Evolutionary conservation across 257 asterid species (phyloP), one percentile per base, ranked within the genome.

Genomic region (Petunia axillaris): DNA sequence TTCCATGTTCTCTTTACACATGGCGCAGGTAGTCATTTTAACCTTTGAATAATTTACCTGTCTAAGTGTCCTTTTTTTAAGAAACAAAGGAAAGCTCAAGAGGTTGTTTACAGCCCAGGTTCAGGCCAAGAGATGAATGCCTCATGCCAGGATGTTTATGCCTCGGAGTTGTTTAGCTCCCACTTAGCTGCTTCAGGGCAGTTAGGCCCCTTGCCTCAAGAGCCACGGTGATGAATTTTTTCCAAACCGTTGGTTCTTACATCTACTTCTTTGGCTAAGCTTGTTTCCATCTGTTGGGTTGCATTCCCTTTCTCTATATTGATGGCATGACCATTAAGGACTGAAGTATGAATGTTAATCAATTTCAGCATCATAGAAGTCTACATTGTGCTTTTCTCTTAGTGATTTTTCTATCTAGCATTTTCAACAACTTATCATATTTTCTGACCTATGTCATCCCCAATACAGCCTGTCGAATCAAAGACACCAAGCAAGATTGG

Each of bases 401-500:
- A 2, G 8, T 70, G 16, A 70, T 70, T 44, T 44, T 15, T 2
- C 76, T 70, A 41, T 4, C 46, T 14, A 70, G 2, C 46, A 48
- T 1, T 25, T 2, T 2, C 58, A 9, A 70, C 46, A 70, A 44
- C 0, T 67, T 16, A 9, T 68, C 76, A 68, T 15, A 7, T 77
- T 50, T 41, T 64, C 53, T 54, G 80, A 73, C 79, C 81, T 25
- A 3, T 81, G 76, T 4, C 80, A 14, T 81, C 62, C 57, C 75
- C 38, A n/a, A 82, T 81, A 43, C 86, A 92, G 98, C 82, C 82
- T 1, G 63, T 79, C 78, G 89, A 87, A 83, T 85, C 85, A 52
- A 84, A 77, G 67, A 58, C 83, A 7, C 77, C 82, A 44, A 79
- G 82, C 88, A 89, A 50, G 86, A 87, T 95, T 15, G 97, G 95